Evolutionary conservation across 768 basidiomycete species (phyloP), one percentile per base, ranked within the genome.

Genomic region (Candolleomyces aberdarensis): DNA sequence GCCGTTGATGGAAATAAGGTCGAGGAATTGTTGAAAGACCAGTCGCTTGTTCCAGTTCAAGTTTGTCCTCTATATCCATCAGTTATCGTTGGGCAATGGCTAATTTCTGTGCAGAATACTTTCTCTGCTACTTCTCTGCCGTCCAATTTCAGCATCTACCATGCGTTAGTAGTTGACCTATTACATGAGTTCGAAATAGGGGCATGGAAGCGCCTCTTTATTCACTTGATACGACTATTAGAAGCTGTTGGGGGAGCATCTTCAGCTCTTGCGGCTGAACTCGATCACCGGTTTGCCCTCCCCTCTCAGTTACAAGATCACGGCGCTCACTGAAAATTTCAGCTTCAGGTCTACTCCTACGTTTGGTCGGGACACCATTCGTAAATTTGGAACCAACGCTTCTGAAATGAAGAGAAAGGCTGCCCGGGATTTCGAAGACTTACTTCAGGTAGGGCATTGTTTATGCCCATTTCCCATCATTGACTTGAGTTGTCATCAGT

Each of bases 161-260:
- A 44, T 2, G 72, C 75, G 62, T 64, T 76, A 8, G 72, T 70
- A 1, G 69, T 74, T 14, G 74, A 80, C 60, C 61, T 75, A 19
- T 57, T 78, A 56, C 74, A 76, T 61, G 75, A 79, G 58, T 71
- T 78, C 65, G 77, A 78, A 55, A 65, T 76, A 0, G 78, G 78
- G 10, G 71, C 74, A 1, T 78, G 74, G 74, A 78, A 77, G 51
- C 29, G 65, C 0, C 26, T 76, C 0, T 74, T 80, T 32, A 70
- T 64, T 0, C 77, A 80, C 52, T 62, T 79, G 0, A 65, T 78
- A 3, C 67, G 73, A 0, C 63, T 78, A 10, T 62, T 77, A 0
- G 65, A 71, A 63, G 65, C 72, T 13, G 14, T 52, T 13, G 32
- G 22, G 8, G 15, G 17, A 36, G 11, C 14, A 36, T 31, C 53